These are phyloP conservation scores for Stentor roeselii DNA, from an alignment of 73 alveolate species.

Conservation along the genomic window DNA sequence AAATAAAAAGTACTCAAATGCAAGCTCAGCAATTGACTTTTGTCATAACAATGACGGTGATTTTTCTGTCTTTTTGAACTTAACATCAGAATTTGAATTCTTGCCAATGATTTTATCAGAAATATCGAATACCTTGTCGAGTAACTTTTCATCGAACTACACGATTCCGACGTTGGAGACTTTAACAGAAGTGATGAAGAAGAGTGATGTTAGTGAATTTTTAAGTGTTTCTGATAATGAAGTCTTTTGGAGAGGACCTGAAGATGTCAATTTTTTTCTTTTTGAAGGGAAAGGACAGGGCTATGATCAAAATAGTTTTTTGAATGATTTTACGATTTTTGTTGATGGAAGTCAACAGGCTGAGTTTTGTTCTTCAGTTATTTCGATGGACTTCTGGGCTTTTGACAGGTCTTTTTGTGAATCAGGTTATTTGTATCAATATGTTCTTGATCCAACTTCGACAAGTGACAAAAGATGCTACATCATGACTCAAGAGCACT, in stretches of 20 bases:
- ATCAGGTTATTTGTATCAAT: neutral
- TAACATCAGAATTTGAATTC: neutral
- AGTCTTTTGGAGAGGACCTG: neutral
- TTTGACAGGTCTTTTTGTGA: neutral
- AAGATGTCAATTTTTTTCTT: neutral
- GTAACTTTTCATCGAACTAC: neutral
- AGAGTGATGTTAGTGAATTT: neutral
- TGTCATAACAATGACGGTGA: neutral
- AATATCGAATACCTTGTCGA: neutral
- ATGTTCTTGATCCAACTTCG: neutral
- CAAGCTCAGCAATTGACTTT: slow-evolving; percentile 4
- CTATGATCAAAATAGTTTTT: neutral
- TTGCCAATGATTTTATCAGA: neutral
- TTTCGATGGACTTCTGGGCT: slow-evolving; percentile 5
- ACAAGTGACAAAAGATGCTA: neutral
- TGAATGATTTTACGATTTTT: neutral
- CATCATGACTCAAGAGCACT: neutral
- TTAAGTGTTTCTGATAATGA: neutral
- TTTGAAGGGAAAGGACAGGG: neutral
- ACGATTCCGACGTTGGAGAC: neutral
- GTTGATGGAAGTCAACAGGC: neutral
- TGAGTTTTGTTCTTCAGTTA: neutral
- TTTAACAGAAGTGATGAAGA: neutral
- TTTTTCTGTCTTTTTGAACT: neutral
- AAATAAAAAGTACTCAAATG: neutral